Evolutionary conservation across 495 filamentous ascomycete species (phyloP).

Genomic region (Wilcoxina mikolae): DNA sequence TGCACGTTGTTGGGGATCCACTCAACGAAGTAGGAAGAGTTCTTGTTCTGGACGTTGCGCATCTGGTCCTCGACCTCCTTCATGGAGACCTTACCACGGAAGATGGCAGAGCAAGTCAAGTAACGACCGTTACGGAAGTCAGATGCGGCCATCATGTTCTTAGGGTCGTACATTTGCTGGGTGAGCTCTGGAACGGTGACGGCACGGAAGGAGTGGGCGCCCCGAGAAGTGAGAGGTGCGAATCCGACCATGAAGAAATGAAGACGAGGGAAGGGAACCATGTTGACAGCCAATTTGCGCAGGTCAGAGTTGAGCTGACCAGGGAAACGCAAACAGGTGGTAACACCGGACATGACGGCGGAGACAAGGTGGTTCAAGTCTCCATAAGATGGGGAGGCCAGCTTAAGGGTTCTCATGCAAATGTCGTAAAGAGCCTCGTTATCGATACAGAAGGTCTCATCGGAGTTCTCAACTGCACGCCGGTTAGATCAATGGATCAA

Average conservation of each 20-base stretch:
- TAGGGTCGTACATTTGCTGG: slow-evolving; percentile 99
- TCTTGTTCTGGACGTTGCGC: slow-evolving; percentile 99
- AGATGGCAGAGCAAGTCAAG: slow-evolving; percentile 98
- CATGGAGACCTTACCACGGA: slow-evolving; percentile 99
- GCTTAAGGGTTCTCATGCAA: slow-evolving; percentile 99
- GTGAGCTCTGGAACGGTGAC: slow-evolving; percentile 96
- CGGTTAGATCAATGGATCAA: slow-evolving; percentile 18
- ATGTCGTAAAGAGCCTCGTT: slow-evolving; percentile 99
- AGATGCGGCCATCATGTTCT: slow-evolving; percentile 99
- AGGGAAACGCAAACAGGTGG: slow-evolving; percentile 96
- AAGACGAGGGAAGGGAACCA: slow-evolving; percentile 99
- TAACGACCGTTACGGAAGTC: slow-evolving; percentile 99
- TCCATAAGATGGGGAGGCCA: slow-evolving; percentile 94
- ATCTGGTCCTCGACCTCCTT: slow-evolving; percentile 99
- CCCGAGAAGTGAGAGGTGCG: slow-evolving; percentile 93
- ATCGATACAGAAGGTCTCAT: slow-evolving; percentile 99
- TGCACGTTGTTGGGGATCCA: slow-evolving; percentile 99
- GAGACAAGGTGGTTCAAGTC: slow-evolving; percentile 99
- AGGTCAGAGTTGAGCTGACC: slow-evolving; percentile 99
- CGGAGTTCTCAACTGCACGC: slow-evolving; percentile 81
- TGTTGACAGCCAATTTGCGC: slow-evolving; percentile 99
- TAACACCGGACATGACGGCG: slow-evolving; percentile 98
- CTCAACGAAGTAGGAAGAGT: slow-evolving; percentile 99
- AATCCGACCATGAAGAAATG: slow-evolving; percentile 99
- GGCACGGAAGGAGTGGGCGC: slow-evolving; percentile 88